Conservation (phyloP, 164 flowering plant genomes). For the Stephania yunnanensis region DNA sequence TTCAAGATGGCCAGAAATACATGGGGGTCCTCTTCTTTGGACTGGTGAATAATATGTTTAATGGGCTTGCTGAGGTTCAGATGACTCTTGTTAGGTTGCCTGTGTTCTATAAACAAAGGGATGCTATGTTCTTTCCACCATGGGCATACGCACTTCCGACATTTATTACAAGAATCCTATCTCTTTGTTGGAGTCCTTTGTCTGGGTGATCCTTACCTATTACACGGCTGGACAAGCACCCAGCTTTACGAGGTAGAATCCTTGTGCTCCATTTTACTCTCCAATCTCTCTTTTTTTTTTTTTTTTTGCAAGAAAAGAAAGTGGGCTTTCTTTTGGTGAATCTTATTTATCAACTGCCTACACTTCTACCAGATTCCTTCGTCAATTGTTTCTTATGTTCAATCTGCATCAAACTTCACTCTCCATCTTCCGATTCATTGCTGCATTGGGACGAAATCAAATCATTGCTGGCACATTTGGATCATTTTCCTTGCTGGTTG, state of each 20-base stretch:
- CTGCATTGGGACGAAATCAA: conserved; percentile 45
- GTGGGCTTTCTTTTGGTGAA: no score
- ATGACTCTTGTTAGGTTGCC: conserved; percentile 35
- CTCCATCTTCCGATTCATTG: conserved; percentile 48
- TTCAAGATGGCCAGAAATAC: conserved; percentile 26
- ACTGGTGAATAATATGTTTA: conserved; percentile 30
- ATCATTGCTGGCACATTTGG: conserved; percentile 58
- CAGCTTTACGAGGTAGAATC: conserved; percentile 35
- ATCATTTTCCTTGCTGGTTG: conserved; percentile 27
- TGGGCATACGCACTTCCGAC: conserved; percentile 59
- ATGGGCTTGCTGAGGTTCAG: conserved; percentile 32
- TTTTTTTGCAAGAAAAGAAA: no score
- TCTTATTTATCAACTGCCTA: background rate
- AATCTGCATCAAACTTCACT: conserved; percentile 39
- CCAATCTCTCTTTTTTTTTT: conserved; percentile 11
- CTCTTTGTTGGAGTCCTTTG: conserved; percentile 34
- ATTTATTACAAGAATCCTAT: conserved; percentile 39
- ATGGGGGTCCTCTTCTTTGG: conserved; percentile 35
- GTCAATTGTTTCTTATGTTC: conserved; percentile 42
- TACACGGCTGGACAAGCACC: conserved; percentile 63
- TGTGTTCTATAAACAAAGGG: conserved; percentile 39
- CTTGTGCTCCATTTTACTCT: background rate
- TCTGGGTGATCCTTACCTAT: conserved; percentile 48
- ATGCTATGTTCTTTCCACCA: conserved; percentile 36
- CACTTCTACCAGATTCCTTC: conserved; percentile 41